Percentiles rank a stretch among this genome's conserved stretches.
phyloP scores from a whole-genome alignment of 1,284 basidiomycete genomes.

The Ustilago loliicola region DNA sequence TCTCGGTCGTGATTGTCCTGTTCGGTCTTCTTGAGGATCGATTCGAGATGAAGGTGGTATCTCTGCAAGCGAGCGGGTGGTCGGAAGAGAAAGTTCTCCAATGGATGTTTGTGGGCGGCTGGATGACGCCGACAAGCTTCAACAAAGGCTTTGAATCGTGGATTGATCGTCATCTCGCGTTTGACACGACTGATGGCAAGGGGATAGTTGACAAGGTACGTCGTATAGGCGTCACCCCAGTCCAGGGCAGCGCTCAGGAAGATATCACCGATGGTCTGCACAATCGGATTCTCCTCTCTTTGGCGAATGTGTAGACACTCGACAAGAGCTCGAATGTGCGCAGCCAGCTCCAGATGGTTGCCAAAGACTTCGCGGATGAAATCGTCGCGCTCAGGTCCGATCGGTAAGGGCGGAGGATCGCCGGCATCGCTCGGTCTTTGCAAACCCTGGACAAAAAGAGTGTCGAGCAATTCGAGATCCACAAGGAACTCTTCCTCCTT shows the following conservation, averaged over 20 bases:
- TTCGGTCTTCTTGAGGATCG: conserved; percentile 76
- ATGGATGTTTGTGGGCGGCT: conserved; percentile 82
- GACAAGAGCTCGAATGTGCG: conserved; percentile 83
- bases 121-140: conserved; percentile 81
- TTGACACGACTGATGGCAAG: conserved; percentile 86
- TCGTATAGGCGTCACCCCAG: conserved; percentile 86
- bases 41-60: conserved; percentile 88
- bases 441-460: conserved; percentile 55
- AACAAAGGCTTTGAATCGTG: conserved; percentile 86
- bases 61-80: conserved; percentile 90
- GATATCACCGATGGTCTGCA: conserved; percentile 89
- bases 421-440: conserved; percentile 53
- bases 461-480: conserved; percentile 86
- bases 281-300: conserved; percentile 85
- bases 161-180: conserved; percentile 85
- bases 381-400: conserved; percentile 75
- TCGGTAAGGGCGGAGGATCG: conserved; percentile 61
- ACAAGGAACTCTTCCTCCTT: conserved; percentile 91
- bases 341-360: conserved; percentile 85
- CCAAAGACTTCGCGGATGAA: conserved; percentile 90
- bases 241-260: conserved; percentile 88
- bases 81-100: conserved; percentile 87
- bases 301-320: conserved; percentile 89
- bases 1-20: conserved; percentile 57
- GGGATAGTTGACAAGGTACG: conserved; percentile 86